A percentile compares a stretch with the other conserved stretches of the same genome.
Conservation (phyloP, 805 yeast genomes). For the Myxozyma monticola region DNA sequence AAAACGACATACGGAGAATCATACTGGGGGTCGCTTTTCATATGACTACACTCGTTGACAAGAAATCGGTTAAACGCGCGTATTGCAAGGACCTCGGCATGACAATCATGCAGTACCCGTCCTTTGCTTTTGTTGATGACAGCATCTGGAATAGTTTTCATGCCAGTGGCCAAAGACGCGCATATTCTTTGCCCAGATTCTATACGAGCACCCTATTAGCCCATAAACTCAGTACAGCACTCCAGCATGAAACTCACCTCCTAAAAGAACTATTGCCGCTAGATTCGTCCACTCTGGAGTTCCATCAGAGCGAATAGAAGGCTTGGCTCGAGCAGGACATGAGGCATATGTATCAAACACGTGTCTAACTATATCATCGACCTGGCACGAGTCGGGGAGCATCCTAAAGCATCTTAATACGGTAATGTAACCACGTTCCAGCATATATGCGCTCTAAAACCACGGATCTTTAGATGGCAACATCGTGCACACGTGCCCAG, state of each 20-base stretch:
- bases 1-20: background rate
- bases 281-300: constrained; percentile 79
- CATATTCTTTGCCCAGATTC: too few relatives aligned
- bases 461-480: too few relatives aligned
- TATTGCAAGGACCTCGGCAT: constrained; percentile 80
- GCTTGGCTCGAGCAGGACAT: constrained; percentile 53
- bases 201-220: too few relatives aligned
- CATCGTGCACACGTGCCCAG: too few relatives aligned
- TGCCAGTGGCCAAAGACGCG: constrained; percentile 58
- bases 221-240: background rate
- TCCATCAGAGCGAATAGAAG: constrained; percentile 61
- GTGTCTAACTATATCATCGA: background rate
- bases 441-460: too few relatives aligned
- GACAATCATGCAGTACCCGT: constrained; percentile 75
- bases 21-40: background rate
- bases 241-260: background rate
- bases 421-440: too few relatives aligned
- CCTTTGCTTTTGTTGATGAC: constrained; percentile 53
- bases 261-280: constrained; percentile 60
- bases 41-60: constrained; percentile 47
- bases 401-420: too few relatives aligned
- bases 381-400: background rate
- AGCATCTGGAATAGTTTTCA: constrained; percentile 68
- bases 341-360: constrained; percentile 5
- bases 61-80: constrained; percentile 67